These are phyloP conservation scores for Rubia tinctorum DNA, from an alignment of 305 asterid species.

Conservation along the genomic window DNA sequence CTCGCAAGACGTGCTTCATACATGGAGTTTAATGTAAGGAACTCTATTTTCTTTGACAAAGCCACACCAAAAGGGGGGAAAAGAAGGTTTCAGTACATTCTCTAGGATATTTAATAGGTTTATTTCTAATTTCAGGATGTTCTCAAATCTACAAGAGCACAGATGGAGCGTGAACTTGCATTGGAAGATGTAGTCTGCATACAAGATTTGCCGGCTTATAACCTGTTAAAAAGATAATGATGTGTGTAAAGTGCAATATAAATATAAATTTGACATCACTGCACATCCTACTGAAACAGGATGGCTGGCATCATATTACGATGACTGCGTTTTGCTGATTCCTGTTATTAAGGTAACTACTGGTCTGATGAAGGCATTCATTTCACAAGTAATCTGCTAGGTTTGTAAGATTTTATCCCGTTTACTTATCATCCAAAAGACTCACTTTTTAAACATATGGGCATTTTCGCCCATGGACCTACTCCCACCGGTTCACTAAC, in stretches of 20 bases:
- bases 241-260: background rate
- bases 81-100: too few species aligned
- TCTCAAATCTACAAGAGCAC: slow-evolving; percentile 75
- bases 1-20: slow-evolving; percentile 87
- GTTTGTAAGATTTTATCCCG: too few species aligned
- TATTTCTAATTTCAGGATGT: slow-evolving; percentile 51
- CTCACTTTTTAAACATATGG: too few species aligned
- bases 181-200: slow-evolving; percentile 66
- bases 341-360: too few species aligned
- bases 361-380: too few species aligned
- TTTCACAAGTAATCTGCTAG: too few species aligned
- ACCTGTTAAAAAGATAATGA: slow-evolving; percentile 45
- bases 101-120: background rate
- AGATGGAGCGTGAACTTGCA: slow-evolving; percentile 82
- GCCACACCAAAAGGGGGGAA: background rate
- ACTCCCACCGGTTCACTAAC: too few species aligned
- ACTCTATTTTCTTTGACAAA: background rate
- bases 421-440: too few species aligned
- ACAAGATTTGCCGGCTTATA: slow-evolving; percentile 81
- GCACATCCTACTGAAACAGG: background rate
- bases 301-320: too few species aligned
- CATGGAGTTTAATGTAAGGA: slow-evolving; percentile 84
- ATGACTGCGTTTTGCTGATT: too few species aligned
- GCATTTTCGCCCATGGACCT: too few species aligned
- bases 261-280: background rate